Base-by-base conservation (phyloP, 1,284 basidiomycete species). In the Pseudozyma sp. region DNA sequence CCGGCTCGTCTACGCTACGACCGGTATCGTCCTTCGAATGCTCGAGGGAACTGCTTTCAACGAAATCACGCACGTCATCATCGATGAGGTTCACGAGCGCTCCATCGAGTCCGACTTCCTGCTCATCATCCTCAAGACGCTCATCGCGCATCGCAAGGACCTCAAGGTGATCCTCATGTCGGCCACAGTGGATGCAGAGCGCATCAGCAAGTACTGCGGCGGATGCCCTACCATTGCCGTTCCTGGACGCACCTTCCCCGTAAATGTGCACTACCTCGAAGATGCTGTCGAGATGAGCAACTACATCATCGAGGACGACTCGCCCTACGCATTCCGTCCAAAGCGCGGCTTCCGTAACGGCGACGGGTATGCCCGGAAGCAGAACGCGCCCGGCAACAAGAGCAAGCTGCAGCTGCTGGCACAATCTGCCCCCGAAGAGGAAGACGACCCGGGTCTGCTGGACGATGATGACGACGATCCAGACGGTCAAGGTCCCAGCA, bases 81-180 rank as follows among this genome's bases (percentile, higher is more conserved):
- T 95, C 64, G 93, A 94, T 78, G 93, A 94, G 85, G 92, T 94
- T 52, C 85, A 99, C 82, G 97, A 99, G 86, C 90, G 97, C 13
- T 94, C 92, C 4, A 98, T 99, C 76, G 96, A 99, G 84, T 95
- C 94, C 0, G 97, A 99, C 85, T 99, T 99, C 86, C 88, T 99
- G 31, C 87, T 99, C 24, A 94, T 99, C 80, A 94, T 98, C 9
- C 88, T 99, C 60, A 95, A 94, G 85, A 91, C 92, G n/a, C 86
- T 99, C 19, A 85, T 98, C 47, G 86, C 89, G 55, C 89, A 92
- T 70, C 89, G 94, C 24, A 89, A 90, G 47, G 91, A 96, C 78
- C 87, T 99, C 52, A 96, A 93, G 85, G 90, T 99, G 34, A 90
- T 99, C 35, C 88, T 99, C 57, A 99, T 99, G 97, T 97, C 94